Percentiles rank a stretch among this genome's conserved stretches.
These are phyloP conservation scores for Apiospora kogelbergensis DNA, from an alignment of 2,329 filamentous ascomycete species.

Conservation along the genomic window DNA sequence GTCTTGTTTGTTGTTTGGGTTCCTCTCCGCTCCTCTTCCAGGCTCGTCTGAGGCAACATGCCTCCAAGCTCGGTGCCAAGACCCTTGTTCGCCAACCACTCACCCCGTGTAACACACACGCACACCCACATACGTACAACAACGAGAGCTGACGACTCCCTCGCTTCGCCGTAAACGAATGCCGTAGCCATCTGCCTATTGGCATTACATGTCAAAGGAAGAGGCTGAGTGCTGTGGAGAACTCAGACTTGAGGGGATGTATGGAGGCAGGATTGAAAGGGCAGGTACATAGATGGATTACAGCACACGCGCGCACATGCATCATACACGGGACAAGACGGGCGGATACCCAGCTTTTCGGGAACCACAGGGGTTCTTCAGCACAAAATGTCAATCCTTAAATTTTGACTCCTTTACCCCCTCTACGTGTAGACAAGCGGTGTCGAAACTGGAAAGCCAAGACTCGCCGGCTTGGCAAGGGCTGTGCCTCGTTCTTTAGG, in stretches of 20 bases:
- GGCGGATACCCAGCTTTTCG: slow-evolving; percentile 2
- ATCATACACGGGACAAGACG: background rate
- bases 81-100: background rate
- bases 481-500: background rate
- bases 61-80: background rate
- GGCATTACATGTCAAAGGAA: background rate
- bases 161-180: background rate
- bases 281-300: background rate
- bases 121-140: background rate
- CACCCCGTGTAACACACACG: background rate
- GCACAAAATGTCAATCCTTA: background rate
- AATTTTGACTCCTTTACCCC: background rate
- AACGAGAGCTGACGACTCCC: background rate
- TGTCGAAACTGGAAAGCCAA: background rate
- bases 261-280: background rate
- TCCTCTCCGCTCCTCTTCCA: background rate
- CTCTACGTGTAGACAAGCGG: slow-evolving; percentile 7
- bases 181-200: background rate
- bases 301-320: background rate
- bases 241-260: background rate
- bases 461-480: background rate
- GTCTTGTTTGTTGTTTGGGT: background rate
- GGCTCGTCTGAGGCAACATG: background rate
- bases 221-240: background rate
- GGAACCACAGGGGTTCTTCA: slow-evolving; percentile 8